Conservation (phyloP, 2,329 filamentous ascomycete species). For the Nemania serpens region DNA sequence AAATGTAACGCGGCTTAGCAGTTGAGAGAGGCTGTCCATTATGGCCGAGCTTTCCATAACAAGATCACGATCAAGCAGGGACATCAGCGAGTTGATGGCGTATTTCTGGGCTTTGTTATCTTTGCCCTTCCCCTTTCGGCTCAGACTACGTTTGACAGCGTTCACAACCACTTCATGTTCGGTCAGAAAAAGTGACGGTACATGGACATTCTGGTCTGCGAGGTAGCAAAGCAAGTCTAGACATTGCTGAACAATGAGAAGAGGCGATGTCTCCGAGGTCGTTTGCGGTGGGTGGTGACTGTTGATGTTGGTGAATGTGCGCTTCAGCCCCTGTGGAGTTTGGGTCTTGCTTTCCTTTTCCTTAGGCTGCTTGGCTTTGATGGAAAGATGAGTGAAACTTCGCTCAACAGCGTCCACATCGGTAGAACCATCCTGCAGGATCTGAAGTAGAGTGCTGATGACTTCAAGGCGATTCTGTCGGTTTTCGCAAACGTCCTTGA, state of each 20-base stretch:
- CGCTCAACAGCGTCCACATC: slow-evolving; percentile 93
- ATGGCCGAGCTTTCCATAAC: slow-evolving; percentile 97
- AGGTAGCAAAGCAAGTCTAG: slow-evolving; percentile 83
- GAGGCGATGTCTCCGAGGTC: slow-evolving; percentile 86
- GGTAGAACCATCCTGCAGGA: slow-evolving; percentile 91
- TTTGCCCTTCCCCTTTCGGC: slow-evolving; percentile 86
- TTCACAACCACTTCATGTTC: slow-evolving; percentile 82
- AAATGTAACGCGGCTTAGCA: slow-evolving; percentile 86
- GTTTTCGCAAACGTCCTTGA: slow-evolving; percentile 92
- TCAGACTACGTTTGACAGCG: slow-evolving; percentile 74
- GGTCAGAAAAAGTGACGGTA: slow-evolving; percentile 89
- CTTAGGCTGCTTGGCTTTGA: slow-evolving; percentile 82
- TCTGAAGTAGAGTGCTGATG: slow-evolving; percentile 87
- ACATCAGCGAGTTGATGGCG: slow-evolving; percentile 87
- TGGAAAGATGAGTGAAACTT: slow-evolving; percentile 90
- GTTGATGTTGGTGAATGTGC: slow-evolving; percentile 66
- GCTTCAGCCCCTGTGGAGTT: slow-evolving; percentile 81
- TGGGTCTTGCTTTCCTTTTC: slow-evolving; percentile 70
- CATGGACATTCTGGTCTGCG: slow-evolving; percentile 81
- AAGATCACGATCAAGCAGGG: slow-evolving; percentile 86
- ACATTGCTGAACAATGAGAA: slow-evolving; percentile 96
- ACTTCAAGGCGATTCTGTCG: slow-evolving; percentile 95
- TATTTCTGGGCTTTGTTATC: slow-evolving; percentile 84
- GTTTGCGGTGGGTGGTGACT: slow-evolving; percentile 54
- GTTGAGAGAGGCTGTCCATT: slow-evolving; percentile 88